Evolutionary conservation across 2,329 filamentous ascomycete species (phyloP).

Genomic region (Escovopsis sp.): DNA sequence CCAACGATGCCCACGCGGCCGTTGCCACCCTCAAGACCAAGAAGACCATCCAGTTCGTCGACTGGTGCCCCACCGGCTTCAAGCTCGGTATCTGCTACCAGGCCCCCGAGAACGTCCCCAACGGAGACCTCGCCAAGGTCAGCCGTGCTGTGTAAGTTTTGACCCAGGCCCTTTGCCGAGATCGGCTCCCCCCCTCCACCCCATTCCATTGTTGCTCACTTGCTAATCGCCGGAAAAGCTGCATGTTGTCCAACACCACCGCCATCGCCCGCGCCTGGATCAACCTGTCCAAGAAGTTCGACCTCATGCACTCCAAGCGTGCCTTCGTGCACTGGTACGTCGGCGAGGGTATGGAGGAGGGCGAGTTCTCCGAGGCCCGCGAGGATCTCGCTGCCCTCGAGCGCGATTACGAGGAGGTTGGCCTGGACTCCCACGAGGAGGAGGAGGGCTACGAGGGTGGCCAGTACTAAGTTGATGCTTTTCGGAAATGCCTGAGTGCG

Average conservation of each 20-base stretch:
- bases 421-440: constrained; percentile 78
- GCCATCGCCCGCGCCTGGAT: constrained; percentile 98
- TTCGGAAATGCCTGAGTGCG: constrained; percentile 2
- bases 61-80: constrained; percentile 99
- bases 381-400: constrained; percentile 96
- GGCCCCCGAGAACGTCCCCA: constrained; percentile 86
- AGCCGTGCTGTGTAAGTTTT: constrained; percentile 84
- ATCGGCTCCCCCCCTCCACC: no score
- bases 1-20: constrained; percentile 84
- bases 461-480: constrained; percentile 58
- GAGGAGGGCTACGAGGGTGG: constrained; percentile 74
- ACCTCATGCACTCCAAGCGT: constrained; percentile 99
- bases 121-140: constrained; percentile 94
- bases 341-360: constrained; percentile 99
- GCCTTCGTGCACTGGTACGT: constrained; percentile 99
- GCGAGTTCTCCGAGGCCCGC: constrained; percentile 97
- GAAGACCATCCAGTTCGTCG: constrained; percentile 97
- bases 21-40: constrained; percentile 98
- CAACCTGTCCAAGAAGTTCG: constrained; percentile 92
- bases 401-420: constrained; percentile 98
- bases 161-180: neutral
- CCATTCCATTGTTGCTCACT: constrained; percentile 2
- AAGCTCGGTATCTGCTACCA: constrained; percentile 99
- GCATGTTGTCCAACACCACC: constrained; percentile 98
- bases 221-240: no score